Percentiles rank a stretch among this genome's conserved stretches.
phyloP scores from a whole-genome alignment of 2,329 filamentous ascomycete genomes.

The Thyridium curvatum region DNA sequence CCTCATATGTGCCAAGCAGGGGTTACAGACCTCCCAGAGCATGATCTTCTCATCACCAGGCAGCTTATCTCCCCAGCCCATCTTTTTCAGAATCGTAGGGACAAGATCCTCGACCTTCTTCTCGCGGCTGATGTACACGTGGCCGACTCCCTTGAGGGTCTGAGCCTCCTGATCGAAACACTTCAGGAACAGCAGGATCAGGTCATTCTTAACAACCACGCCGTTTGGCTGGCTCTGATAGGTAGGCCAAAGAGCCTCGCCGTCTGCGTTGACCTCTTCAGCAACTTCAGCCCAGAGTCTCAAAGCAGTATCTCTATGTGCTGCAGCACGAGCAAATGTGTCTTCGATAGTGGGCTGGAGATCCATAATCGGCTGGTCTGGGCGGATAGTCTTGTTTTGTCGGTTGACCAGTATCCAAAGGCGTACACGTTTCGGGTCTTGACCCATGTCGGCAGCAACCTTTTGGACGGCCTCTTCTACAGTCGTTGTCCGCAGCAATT shows the following conservation, averaged over 20 bases:
- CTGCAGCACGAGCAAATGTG: constrained; percentile 40
- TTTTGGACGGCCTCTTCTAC: constrained; percentile 67
- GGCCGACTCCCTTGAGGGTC: constrained; percentile 67
- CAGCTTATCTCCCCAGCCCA: constrained; percentile 79
- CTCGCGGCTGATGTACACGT: constrained; percentile 81
- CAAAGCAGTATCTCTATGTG: constrained; percentile 65
- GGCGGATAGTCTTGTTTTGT: constrained; percentile 92
- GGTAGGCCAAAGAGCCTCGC: constrained; percentile 66
- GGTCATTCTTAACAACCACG: constrained; percentile 51
- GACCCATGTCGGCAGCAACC: constrained; percentile 63
- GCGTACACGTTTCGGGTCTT: constrained; percentile 65
- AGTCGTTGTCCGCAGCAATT: constrained; percentile 67
- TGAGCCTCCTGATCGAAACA: constrained; percentile 79
- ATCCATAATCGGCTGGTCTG: constrained; percentile 81
- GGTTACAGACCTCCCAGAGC: constrained; percentile 65
- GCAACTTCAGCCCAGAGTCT: constrained; percentile 83
- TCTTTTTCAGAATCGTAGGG: constrained; percentile 69
- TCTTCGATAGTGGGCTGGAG: constrained; percentile 73
- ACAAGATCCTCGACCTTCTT: constrained; percentile 84
- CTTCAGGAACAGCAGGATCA: constrained; percentile 84
- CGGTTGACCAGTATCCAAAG: constrained; percentile 98
- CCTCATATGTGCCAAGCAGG: no score
- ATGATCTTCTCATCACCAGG: constrained; percentile 52
- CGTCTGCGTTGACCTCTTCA: constrained; percentile 59
- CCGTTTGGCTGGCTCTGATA: constrained; percentile 52